Conservation (phyloP, 2,329 filamentous ascomycete genomes). For the Aaosphaeria arxii region DNA sequence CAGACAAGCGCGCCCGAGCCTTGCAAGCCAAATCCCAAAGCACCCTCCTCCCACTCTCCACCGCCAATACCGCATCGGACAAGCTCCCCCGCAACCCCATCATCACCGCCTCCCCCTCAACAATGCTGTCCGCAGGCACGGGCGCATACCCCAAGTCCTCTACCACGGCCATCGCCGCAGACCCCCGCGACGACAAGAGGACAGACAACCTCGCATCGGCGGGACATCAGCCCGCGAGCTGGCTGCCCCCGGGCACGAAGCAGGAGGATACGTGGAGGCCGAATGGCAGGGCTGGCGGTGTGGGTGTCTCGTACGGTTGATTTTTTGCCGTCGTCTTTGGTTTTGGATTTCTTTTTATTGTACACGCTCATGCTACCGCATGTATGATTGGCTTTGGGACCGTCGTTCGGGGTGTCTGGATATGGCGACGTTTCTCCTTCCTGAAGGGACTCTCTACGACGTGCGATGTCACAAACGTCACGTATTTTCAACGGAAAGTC, state of each 20-base stretch:
- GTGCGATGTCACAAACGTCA: too few relatives aligned
- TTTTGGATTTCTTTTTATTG: neutral
- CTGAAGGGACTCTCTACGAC: too few relatives aligned
- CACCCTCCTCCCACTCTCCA: slow-evolving; percentile 65
- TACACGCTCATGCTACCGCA: too few relatives aligned
- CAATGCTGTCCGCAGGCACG: slow-evolving; percentile 33
- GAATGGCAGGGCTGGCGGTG: slow-evolving; percentile 16
- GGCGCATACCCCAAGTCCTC: slow-evolving; percentile 23
- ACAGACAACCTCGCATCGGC: slow-evolving; percentile 49
- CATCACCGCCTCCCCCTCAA: slow-evolving; percentile 41
- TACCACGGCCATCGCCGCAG: slow-evolving; percentile 12
- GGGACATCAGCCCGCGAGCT: slow-evolving; percentile 43
- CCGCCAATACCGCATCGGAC: slow-evolving; percentile 17
- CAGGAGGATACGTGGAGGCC: slow-evolving; percentile 78
- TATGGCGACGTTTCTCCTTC: too few relatives aligned
- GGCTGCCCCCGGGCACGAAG: slow-evolving; percentile 76
- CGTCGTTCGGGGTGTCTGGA: too few relatives aligned
- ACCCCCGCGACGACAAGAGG: slow-evolving; percentile 53
- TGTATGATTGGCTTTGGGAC: too few relatives aligned
- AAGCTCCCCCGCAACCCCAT: slow-evolving; percentile 6
- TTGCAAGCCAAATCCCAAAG: slow-evolving; percentile 62
- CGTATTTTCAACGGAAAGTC: too few relatives aligned
- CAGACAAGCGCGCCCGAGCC: slow-evolving; percentile 70
- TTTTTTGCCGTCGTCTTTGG: neutral
- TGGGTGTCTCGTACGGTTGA: slow-evolving; percentile 22